phyloP scores from a whole-genome alignment of 352 stramenopile species.

The Globisporangium solare region DNA sequence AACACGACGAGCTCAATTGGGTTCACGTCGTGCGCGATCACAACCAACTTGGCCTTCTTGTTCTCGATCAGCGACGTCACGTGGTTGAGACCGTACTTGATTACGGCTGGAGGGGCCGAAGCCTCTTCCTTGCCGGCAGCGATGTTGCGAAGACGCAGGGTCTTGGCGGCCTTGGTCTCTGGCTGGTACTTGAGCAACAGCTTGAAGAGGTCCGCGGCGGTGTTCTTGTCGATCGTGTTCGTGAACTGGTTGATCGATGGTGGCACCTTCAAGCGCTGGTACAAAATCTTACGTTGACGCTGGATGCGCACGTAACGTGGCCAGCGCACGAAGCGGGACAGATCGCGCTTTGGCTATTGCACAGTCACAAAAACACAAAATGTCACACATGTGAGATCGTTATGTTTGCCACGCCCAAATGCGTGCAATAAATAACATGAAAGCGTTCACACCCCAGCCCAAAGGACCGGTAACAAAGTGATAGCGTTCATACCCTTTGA shows the following conservation, averaged over 20 bases:
- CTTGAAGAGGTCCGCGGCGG: constrained; percentile 97
- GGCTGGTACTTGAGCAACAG: constrained; percentile 99
- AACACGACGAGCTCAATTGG: constrained; percentile 98
- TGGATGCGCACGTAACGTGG: constrained; percentile 98
- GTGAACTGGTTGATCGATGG: constrained; percentile 99
- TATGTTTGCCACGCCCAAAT: background rate
- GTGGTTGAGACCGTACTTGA: constrained; percentile 99
- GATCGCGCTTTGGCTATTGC: constrained; percentile 91
- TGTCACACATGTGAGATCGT: constrained; percentile 7
- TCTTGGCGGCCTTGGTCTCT: constrained; percentile 98
- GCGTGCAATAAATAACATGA: background rate
- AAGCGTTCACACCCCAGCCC: constrained; percentile 10
- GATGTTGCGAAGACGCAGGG: constrained; percentile 94
- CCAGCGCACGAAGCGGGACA: constrained; percentile 99
- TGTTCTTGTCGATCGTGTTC: constrained; percentile 98
- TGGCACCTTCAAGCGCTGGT: constrained; percentile 98
- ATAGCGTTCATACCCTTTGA: constrained; percentile 74
- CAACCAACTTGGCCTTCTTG: constrained; percentile 99
- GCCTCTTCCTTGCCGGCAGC: constrained; percentile 92
- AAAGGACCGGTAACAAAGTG: constrained; percentile 15
- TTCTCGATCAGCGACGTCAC: constrained; percentile 98
- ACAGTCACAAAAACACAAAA: constrained; percentile 12
- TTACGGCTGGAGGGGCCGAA: constrained; percentile 82
- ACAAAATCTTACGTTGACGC: constrained; percentile 98
- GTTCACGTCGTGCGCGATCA: constrained; percentile 99